Conservation (phyloP, 768 basidiomycete species). For the Pleurotus salmoneostramineus region DNA sequence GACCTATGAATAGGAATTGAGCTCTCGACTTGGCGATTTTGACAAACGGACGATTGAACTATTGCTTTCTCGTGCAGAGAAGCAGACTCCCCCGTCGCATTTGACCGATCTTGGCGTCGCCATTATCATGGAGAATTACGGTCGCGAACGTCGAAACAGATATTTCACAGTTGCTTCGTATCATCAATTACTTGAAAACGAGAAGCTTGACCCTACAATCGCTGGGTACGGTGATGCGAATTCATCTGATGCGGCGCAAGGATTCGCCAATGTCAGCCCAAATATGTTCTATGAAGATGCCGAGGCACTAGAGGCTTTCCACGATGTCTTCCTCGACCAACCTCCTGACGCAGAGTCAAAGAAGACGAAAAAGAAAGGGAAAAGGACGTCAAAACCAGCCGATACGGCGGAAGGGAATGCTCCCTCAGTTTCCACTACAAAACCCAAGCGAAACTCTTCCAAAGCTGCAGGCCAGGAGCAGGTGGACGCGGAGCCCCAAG, state of each 20-base stretch:
- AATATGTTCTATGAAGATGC: constrained; percentile 53
- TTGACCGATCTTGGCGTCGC: constrained; percentile 68
- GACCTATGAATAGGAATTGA: constrained; percentile 49
- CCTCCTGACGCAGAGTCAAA: constrained; percentile 15
- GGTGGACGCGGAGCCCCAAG: not conserved
- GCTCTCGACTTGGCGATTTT: constrained; percentile 58
- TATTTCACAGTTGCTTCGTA: constrained; percentile 78
- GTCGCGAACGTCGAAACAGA: constrained; percentile 83
- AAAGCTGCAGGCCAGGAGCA: not conserved
- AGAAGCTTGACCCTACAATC: constrained; percentile 55
- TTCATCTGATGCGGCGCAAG: constrained; percentile 41
- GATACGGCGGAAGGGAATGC: not conserved
- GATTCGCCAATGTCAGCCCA: constrained; percentile 42
- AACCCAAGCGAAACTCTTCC: not conserved
- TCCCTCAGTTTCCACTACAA: not conserved
- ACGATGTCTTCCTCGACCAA: constrained; percentile 44
- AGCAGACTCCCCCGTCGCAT: constrained; percentile 61
- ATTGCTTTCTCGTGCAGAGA: constrained; percentile 67
- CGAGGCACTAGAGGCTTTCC: constrained; percentile 36
- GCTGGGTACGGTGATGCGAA: constrained; percentile 43
- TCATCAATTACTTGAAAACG: constrained; percentile 53
- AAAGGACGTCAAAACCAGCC: not conserved
- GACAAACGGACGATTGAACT: constrained; percentile 83
- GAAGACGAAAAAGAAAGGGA: constrained; percentile 28
- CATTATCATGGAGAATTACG: constrained; percentile 75